Evolutionary conservation across 768 basidiomycete species (phyloP).

Genomic region (Cantharellus anzutake): DNA sequence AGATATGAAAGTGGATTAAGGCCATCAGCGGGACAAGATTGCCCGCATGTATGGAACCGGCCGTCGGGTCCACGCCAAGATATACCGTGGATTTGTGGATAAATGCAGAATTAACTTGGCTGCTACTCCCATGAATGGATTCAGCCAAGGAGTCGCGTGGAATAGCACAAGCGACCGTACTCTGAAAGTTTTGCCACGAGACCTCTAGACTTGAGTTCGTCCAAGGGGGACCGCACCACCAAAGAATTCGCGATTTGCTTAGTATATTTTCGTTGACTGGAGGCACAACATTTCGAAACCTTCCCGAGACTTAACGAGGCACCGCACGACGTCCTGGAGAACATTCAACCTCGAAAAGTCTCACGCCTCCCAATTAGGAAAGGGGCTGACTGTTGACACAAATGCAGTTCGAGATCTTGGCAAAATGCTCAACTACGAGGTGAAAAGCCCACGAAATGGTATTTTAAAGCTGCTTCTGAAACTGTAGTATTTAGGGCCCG

Average conservation of each 20-base stretch:
- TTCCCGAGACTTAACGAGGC: not conserved
- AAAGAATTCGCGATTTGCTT: not conserved
- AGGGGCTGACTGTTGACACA: not conserved
- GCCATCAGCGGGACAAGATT: conserved; percentile 80
- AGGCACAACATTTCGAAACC: not conserved
- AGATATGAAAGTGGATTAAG: conserved; percentile 69
- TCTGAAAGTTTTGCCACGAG: conserved; percentile 17
- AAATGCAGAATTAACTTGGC: not conserved
- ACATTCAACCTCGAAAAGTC: not conserved
- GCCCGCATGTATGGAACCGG: conserved; percentile 76
- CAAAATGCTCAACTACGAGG: conserved; percentile 55
- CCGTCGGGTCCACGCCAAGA: conserved; percentile 85
- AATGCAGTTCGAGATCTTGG: conserved; percentile 67
- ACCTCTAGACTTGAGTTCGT: conserved; percentile 15
- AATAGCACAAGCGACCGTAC: conserved; percentile 8
- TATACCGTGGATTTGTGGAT: conserved; percentile 37
- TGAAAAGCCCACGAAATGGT: not conserved
- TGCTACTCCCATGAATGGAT: not conserved
- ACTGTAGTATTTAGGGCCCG: conserved; percentile 30
- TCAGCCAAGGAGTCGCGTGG: too few relatives aligned
- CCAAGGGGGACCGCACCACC: conserved; percentile 1
- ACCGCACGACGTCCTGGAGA: not conserved
- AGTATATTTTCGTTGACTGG: not conserved
- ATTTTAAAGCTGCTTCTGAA: not conserved
- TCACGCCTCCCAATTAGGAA: too few relatives aligned